Conservation (phyloP, 768 basidiomycete genomes). For the Pisolithus microcarpus region DNA sequence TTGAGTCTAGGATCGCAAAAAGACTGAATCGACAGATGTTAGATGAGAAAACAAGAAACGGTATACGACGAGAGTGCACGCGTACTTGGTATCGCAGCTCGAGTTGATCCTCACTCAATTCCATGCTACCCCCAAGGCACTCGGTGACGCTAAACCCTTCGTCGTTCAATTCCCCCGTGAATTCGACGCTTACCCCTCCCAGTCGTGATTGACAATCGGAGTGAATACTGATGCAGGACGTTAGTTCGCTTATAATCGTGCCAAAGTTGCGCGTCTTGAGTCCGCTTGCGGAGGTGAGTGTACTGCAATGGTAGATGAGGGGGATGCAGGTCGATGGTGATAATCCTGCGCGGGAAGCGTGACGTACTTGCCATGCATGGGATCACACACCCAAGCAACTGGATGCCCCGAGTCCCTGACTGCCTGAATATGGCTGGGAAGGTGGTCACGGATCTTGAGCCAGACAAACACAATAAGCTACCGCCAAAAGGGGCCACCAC, state of each 20-base stretch:
- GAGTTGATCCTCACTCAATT: slow-evolving; percentile 80
- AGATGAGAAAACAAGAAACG: neutral
- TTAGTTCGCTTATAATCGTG: slow-evolving; percentile 83
- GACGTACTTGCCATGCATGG: slow-evolving; percentile 96
- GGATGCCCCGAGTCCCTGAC: slow-evolving; percentile 79
- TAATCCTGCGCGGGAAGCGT: neutral
- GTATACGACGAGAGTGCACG: neutral
- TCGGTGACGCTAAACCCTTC: slow-evolving; percentile 95
- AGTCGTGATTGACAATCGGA: slow-evolving; percentile 62
- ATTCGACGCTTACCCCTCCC: slow-evolving; percentile 81
- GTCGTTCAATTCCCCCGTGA: slow-evolving; percentile 86
- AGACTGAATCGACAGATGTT: slow-evolving; percentile 35
- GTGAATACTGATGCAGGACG: slow-evolving; percentile 77
- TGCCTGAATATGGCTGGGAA: slow-evolving; percentile 73
- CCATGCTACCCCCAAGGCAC: slow-evolving; percentile 95
- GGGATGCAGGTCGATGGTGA: neutral
- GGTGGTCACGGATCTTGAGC: slow-evolving; percentile 61
- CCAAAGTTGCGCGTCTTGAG: slow-evolving; percentile 89
- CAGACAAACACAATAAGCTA: slow-evolving; percentile 1
- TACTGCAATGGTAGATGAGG: slow-evolving; percentile 40
- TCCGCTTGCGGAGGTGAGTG: slow-evolving; percentile 69
- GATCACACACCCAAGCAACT: slow-evolving; percentile 93
- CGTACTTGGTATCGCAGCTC: slow-evolving; percentile 82
- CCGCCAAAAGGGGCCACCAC: neutral
- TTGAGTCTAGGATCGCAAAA: slow-evolving; percentile 95